Evolutionary conservation across 805 yeast genomes (phyloP).

Genomic region (Wickerhamomyces rabaulensis): DNA sequence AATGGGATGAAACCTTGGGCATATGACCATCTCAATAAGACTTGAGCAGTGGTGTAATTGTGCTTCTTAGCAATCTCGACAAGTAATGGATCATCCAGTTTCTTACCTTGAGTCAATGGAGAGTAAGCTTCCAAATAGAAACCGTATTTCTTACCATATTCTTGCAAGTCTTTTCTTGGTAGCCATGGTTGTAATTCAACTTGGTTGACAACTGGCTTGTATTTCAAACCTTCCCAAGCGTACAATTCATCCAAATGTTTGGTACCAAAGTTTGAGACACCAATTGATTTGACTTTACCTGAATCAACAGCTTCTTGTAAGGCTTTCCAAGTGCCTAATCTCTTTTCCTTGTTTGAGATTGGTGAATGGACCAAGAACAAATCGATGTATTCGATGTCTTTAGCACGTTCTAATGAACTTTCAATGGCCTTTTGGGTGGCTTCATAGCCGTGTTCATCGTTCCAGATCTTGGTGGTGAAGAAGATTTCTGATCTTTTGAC

Average conservation of each 20-base stretch:
- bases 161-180: conserved; percentile 21
- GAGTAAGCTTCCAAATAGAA: conserved; percentile 19
- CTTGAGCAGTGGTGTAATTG: conserved; percentile 51
- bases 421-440: conserved; percentile 34
- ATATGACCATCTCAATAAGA: conserved; percentile 67
- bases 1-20: conserved; percentile 68
- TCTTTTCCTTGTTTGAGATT: conserved; percentile 34
- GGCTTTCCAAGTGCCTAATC: conserved; percentile 66
- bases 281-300: conserved; percentile 60
- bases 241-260: conserved; percentile 59
- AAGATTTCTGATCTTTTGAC: conserved; percentile 20
- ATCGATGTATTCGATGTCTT: conserved; percentile 60
- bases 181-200: conserved; percentile 32
- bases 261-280: conserved; percentile 74
- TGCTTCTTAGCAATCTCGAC: conserved; percentile 24
- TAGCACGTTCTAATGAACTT: conserved; percentile 46
- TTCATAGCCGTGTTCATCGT: conserved; percentile 10
- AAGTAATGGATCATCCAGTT: conserved; percentile 17
- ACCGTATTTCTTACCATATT: conserved; percentile 16
- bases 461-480: conserved; percentile 20
- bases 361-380: conserved; percentile 67
- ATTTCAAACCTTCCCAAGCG: conserved; percentile 46
- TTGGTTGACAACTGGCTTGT: conserved; percentile 71
- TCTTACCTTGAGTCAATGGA: conserved; percentile 20
- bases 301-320: conserved; percentile 66